These are phyloP conservation scores for Anacardium occidentale DNA, from an alignment of 345 rosid genomes.

Conservation along the genomic window DNA sequence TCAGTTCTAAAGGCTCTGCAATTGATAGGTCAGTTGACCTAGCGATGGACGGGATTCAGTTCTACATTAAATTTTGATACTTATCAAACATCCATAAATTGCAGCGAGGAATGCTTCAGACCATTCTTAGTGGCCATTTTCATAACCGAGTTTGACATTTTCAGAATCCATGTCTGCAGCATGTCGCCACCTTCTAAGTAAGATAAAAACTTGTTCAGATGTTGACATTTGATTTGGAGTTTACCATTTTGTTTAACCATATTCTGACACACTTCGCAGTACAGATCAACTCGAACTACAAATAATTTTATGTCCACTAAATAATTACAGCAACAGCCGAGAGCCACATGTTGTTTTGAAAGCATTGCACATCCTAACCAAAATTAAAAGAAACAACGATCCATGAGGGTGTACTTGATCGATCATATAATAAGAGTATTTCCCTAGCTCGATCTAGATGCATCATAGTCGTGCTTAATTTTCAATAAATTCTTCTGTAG, in stretches of 20 bases:
- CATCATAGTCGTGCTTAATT: too few relatives aligned
- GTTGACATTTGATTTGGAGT: constrained; percentile 9
- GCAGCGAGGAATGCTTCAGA: constrained; percentile 13
- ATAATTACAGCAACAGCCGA: too few relatives aligned
- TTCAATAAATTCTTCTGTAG: too few relatives aligned
- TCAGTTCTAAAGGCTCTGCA: too few relatives aligned
- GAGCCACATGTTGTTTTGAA: too few relatives aligned
- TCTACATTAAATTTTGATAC: neutral
- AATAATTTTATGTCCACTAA: neutral
- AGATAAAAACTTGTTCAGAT: neutral
- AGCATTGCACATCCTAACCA: too few relatives aligned
- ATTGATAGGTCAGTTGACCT: constrained; percentile 1
- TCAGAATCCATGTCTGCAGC: constrained; percentile 2
- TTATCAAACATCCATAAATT: neutral
- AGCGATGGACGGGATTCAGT: constrained; percentile 11
- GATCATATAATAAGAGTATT: too few relatives aligned
- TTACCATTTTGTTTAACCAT: neutral
- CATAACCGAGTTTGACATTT: constrained; percentile 5
- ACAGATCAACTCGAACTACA: neutral
- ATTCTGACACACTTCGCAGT: neutral
- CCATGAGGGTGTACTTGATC: too few relatives aligned
- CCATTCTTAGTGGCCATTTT: constrained; percentile 30
- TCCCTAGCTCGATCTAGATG: too few relatives aligned
- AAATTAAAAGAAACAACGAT: too few relatives aligned
- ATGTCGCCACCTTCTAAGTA: neutral